Evolutionary conservation across 768 basidiomycete species (phyloP).

Genomic region (Collybia nuda): DNA sequence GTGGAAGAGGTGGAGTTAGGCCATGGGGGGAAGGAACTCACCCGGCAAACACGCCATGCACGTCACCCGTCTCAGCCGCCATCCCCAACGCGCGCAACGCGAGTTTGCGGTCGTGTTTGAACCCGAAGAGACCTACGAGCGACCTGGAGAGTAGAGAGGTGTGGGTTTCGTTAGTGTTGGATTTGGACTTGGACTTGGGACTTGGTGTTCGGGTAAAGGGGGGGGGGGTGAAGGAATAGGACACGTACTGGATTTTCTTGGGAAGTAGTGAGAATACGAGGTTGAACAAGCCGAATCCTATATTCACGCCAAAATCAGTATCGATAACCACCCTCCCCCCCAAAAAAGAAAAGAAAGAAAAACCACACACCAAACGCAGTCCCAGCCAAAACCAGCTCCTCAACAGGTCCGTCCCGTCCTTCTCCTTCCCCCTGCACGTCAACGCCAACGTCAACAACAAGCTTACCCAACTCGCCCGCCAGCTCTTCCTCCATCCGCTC

Average conservation of each 20-base stretch:
- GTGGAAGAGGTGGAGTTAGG: too few species aligned
- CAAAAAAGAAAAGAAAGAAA: constrained; percentile 13
- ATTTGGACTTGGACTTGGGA: too few species aligned
- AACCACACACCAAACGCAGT: constrained; percentile 62
- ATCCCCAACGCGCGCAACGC: constrained; percentile 71
- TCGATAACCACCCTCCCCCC: background rate
- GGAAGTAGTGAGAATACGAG: constrained; percentile 78
- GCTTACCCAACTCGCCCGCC: background rate
- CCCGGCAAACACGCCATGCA: constrained; percentile 79
- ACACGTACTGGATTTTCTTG: constrained; percentile 60
- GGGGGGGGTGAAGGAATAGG: too few species aligned
- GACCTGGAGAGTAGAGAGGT: too few species aligned
- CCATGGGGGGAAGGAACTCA: too few species aligned
- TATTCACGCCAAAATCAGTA: too few species aligned
- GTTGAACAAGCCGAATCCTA: constrained; percentile 72
- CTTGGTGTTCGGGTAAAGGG: too few species aligned
- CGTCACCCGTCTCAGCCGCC: constrained; percentile 63
- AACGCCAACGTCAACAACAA: constrained; percentile 13
- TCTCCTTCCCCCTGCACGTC: constrained; percentile 4
- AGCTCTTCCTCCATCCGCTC: too few species aligned
- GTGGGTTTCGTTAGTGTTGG: too few species aligned
- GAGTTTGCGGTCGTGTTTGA: constrained; percentile 66
- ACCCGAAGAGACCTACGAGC: constrained; percentile 76
- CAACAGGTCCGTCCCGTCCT: constrained; percentile 54
- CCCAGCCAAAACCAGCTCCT: constrained; percentile 73